These are phyloP conservation scores for Erysimum cheiri DNA, from an alignment of 441 rosid genomes.

Conservation along the genomic window DNA sequence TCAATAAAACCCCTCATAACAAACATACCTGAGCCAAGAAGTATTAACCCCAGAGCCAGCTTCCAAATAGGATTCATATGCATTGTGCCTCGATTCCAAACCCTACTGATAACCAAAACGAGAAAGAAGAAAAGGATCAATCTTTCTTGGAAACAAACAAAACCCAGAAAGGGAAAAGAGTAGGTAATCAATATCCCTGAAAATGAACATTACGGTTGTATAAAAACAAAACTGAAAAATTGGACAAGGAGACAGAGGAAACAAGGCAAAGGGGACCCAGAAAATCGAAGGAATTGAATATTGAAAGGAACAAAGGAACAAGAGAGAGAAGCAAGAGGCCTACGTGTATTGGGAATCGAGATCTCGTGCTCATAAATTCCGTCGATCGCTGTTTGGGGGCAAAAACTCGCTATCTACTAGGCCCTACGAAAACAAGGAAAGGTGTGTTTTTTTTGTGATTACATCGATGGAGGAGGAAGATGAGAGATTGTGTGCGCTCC, in stretches of 20 bases:
- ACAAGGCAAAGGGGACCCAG: slow-evolving; percentile 37
- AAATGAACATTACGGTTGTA: slow-evolving; percentile 2
- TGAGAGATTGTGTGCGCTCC: slow-evolving; percentile 29
- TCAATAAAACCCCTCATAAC: slow-evolving; percentile 3
- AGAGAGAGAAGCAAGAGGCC: slow-evolving; percentile 42
- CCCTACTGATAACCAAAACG: slow-evolving; percentile 38
- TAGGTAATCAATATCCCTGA: background rate
- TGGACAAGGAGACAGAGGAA: slow-evolving; percentile 12
- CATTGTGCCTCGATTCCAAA: slow-evolving; percentile 43
- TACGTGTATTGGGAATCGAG: slow-evolving; percentile 60
- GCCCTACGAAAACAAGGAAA: slow-evolving; percentile 45
- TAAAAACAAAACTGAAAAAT: slow-evolving; percentile 6
- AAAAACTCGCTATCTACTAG: slow-evolving; percentile 40
- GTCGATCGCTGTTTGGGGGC: slow-evolving; percentile 50
- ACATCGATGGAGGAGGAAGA: slow-evolving; percentile 32
- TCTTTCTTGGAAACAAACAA: slow-evolving; percentile 19
- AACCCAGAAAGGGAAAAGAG: slow-evolving; percentile 21
- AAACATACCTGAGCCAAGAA: slow-evolving; percentile 64
- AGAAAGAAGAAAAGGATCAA: background rate
- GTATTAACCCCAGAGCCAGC: slow-evolving; percentile 48
- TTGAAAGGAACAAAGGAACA: slow-evolving; percentile 27
- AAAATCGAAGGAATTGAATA: slow-evolving; percentile 32
- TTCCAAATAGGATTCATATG: slow-evolving; percentile 57
- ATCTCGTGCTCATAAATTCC: slow-evolving; percentile 85
- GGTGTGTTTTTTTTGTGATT: background rate